Base-by-base conservation (phyloP, 2,329 filamentous ascomycete genomes). In the Tolypocladium capitatum region DNA sequence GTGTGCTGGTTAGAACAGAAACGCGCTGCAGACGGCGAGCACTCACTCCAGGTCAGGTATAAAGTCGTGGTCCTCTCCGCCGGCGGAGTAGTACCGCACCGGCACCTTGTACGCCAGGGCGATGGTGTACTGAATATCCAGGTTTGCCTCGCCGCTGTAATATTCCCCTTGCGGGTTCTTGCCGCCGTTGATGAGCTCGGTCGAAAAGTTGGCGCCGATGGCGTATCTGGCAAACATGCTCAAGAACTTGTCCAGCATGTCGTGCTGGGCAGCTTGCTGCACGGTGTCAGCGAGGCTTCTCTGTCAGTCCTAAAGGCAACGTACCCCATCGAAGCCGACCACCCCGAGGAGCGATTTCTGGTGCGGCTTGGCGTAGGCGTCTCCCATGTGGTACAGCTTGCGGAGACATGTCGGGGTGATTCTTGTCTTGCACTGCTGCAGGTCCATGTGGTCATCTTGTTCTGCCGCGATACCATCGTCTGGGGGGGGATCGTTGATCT, bases 331-430 rank as follows among this genome's bases (percentile, higher is more conserved):
- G 50, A 73, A 75, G 5, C 69, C 71, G 20, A 55, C 55, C 18
- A 87, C 79, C n/a, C 82, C 83, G 45, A 82, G 76, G 49, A 73
- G 76, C 48, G 83, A 82, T 0, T 66, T 83, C 24, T 71, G 78
- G 56, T 70, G 76, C 11, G 80, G 75, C 21, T 62, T 79, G 8
- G 75, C 66, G 9, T 83, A 79, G 28, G 65, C 60, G 9, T 60
- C 50, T 27, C 60, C 61, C 27, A 74, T 64, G 3, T 66, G 65
- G 58, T 75, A 75, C 14, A 73, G 55, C 7, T 66, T 61, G 35
- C 65, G 63, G 5, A 75, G 50, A 31, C 72, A 75, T 1, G 61
- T 59, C 1, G 72, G 72, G 0, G 70, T 73, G 46, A 70, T 60
- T 21, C 56, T 53, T 1, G 55, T 52, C 28, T 69, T 65, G 56